Base-by-base conservation (phyloP, 2,329 filamentous ascomycete species). In the Stenocarpella maydis region DNA sequence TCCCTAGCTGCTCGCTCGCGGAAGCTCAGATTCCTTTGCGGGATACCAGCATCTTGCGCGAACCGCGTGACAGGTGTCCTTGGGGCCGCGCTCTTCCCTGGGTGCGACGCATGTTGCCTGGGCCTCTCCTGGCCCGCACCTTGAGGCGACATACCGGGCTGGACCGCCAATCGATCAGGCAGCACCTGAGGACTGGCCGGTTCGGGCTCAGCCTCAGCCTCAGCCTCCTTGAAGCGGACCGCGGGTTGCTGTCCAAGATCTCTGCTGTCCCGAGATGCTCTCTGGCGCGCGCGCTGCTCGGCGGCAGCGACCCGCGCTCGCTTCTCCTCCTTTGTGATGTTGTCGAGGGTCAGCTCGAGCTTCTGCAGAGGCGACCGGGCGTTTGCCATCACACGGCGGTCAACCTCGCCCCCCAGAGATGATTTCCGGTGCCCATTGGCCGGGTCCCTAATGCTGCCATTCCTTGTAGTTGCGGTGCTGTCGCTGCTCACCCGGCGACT, bases 241-340 rank as follows among this genome's bases (percentile, higher is more conserved):
- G 80, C 75, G 45, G 78, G 80, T 14, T 72, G 71, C 26, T 70
- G 71, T 67, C 74, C 73, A 61, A 67, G 74, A 49, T 75, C 67
- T 63, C 45, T 61, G 70, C 50, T 67, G 61, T 47, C 63, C 7
- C 73, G 72, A 45, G 85, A 85, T 15, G 82, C 84, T 74, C 84
- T 85, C 76, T 95, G 90, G 74, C 90, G 88, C 21, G 91, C 87
- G 52, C 88, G 87, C 74, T 90, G 86, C 78, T 98, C 95, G 7
- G 94, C 94, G 75, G 95, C 92, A 77, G 94, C 88, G 5, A 95
- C 89, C 55, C 93, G 88, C 10, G 94, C 94, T 73, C 95, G 88
- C 80, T 97, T 97, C 80, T 98, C 95, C 81, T 98, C 95, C 79
- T 98, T 98, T 79, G 92, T 97, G 80, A 98, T 95, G 81, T 92